Evolutionary conservation across 768 basidiomycete species (phyloP).

Genomic region (Amanita polypyramis): DNA sequence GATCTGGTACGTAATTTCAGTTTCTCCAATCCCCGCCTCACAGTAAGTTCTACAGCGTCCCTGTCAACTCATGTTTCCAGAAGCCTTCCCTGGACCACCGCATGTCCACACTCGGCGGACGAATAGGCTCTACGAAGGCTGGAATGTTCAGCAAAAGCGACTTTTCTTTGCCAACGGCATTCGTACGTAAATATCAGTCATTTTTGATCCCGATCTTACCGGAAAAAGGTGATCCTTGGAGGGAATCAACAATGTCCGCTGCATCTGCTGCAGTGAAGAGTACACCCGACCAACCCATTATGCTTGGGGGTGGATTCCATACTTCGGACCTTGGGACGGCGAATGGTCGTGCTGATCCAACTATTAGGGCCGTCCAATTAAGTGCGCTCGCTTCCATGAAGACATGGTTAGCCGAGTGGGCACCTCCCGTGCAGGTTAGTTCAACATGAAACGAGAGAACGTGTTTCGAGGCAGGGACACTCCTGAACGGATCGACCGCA

Average conservation of each 20-base stretch:
- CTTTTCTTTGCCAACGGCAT: slow-evolving; percentile 64
- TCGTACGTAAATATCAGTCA: slow-evolving; percentile 31
- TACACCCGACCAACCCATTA: slow-evolving; percentile 46
- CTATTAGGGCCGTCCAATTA: slow-evolving; percentile 42
- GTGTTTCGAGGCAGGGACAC: neutral
- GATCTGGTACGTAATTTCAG: slow-evolving; percentile 32
- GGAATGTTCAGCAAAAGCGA: slow-evolving; percentile 45
- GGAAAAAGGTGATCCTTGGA: slow-evolving; percentile 58
- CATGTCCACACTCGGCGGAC: slow-evolving; percentile 31
- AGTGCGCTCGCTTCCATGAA: slow-evolving; percentile 42
- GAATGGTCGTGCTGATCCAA: slow-evolving; percentile 35
- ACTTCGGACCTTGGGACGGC: slow-evolving; percentile 43
- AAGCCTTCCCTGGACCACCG: slow-evolving; percentile 39
- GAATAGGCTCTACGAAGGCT: slow-evolving; percentile 46
- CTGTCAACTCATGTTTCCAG: slow-evolving; percentile 60
- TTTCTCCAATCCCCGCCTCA: neutral
- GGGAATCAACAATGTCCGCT: slow-evolving; percentile 57
- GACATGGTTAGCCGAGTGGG: slow-evolving; percentile 44
- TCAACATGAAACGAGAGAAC: neutral
- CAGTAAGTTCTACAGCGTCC: slow-evolving; percentile 34
- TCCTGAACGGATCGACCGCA: no score
- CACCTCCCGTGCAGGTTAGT: slow-evolving; percentile 11
- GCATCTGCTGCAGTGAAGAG: slow-evolving; percentile 33
- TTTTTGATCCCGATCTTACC: neutral
- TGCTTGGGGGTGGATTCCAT: slow-evolving; percentile 54